Evolutionary conservation across 2,329 filamentous ascomycete genomes (phyloP).

Genomic region (Penicillium digitatum): DNA sequence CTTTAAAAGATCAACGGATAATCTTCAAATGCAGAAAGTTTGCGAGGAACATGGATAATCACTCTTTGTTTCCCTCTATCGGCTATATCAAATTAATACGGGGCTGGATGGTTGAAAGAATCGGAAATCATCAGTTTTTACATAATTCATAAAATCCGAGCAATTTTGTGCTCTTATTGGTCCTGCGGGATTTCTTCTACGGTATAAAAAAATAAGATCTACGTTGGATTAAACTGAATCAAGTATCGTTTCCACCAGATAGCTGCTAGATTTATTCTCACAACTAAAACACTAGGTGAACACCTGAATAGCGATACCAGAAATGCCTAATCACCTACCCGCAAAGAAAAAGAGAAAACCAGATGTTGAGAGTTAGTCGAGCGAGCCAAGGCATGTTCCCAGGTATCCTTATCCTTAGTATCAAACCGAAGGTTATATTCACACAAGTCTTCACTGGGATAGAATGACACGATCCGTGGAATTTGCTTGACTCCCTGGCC

Average conservation of each 20-base stretch:
- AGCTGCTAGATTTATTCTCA: not conserved
- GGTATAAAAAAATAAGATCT: not conserved
- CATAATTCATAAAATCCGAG: no score
- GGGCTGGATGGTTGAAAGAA: not conserved
- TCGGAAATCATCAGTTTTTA: not conserved
- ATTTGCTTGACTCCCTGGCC: slow-evolving; percentile 7
- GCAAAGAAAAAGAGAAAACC: not conserved
- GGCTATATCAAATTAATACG: not conserved
- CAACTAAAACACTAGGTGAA: not conserved
- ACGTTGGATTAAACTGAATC: not conserved
- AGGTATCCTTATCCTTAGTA: not conserved
- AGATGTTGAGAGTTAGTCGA: not conserved
- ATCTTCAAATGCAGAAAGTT: not conserved
- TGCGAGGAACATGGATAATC: not conserved
- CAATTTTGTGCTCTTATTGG: not conserved
- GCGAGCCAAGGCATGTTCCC: not conserved
- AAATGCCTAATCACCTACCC: not conserved
- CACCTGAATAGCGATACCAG: not conserved
- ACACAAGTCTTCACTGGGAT: not conserved
- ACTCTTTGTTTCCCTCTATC: not conserved
- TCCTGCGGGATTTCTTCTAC: not conserved
- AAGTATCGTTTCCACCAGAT: not conserved
- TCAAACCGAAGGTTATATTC: slow-evolving; percentile 2
- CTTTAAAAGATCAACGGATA: not conserved
- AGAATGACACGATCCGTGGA: not conserved